Evolutionary conservation across 352 stramenopile genomes (phyloP).

Genomic region (Phytophthora kernoviae): DNA sequence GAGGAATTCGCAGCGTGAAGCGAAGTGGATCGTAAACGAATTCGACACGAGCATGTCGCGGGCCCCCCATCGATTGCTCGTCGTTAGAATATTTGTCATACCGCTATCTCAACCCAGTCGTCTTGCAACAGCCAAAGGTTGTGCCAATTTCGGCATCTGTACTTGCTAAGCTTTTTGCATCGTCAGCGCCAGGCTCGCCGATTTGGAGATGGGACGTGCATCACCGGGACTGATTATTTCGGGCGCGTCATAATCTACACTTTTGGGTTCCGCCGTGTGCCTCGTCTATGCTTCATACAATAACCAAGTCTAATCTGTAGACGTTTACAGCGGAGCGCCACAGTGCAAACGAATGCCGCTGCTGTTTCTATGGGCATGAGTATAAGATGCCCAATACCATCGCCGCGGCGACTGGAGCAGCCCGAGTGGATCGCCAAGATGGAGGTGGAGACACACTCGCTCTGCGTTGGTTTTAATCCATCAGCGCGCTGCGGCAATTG

Average conservation of each 20-base stretch:
- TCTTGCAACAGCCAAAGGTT: no score
- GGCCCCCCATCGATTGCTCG: no score
- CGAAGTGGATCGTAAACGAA: no score
- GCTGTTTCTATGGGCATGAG: conserved; percentile 20
- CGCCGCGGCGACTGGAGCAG: conserved; percentile 9
- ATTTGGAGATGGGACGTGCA: conserved; percentile 8
- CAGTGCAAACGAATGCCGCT: conserved; percentile 6
- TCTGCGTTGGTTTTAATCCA: neutral
- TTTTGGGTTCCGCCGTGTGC: conserved; percentile 14
- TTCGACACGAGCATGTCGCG: no score
- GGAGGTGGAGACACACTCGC: neutral
- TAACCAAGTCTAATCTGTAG: conserved; percentile 9
- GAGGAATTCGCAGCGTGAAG: no score
- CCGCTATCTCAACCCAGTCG: no score
- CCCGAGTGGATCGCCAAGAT: neutral
- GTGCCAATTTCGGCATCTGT: neutral
- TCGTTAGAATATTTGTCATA: no score
- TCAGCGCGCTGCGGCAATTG: neutral
- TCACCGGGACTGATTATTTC: conserved; percentile 24
- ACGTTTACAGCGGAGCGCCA: neutral
- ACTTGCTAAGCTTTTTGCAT: neutral
- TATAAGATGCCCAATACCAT: conserved; percentile 15
- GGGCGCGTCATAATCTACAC: conserved; percentile 13
- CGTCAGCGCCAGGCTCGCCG: neutral
- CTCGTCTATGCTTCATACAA: conserved; percentile 12